Evolutionary conservation across 2,329 filamentous ascomycete species (phyloP), one percentile per base, ranked within the genome.

Genomic region (Calonectria multiphialidica): DNA sequence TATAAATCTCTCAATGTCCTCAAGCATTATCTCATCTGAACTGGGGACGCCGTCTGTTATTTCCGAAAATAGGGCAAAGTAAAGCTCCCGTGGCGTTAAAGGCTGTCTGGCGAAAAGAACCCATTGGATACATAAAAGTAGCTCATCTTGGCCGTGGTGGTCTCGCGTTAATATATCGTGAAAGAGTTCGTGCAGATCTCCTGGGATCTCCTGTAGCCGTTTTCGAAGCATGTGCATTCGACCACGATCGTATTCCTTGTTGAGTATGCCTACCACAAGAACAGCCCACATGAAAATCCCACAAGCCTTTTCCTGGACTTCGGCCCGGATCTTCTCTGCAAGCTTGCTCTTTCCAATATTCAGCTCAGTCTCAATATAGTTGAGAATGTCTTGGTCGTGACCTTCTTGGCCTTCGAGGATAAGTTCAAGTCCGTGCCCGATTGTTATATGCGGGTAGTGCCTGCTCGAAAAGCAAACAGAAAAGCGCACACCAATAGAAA

Each of bases 121-220:
- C 87, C 87, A 92, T 23, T 71, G 84, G 0, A 92, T 71, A 35
- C 86, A 90, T 0, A 89, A 73, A 0, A 84, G 67, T 0, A 91
- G 73, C 0, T 84, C 80, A 0, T 86, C 80, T 57, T 80, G 79
- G 6, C 89, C 83, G 0, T 82, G 44, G 0, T 67, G 21, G 64
- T 92, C 89, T 18, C 88, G 83, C 0, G 70, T 84, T 2, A 92
- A 68, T 0, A 92, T 88, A 18, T 88, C 80, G 3, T 81, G 82
- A 71, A 93, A 92, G 0, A 92, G 75, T 0, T 87, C 81, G 42
- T 83, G 76, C 0, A 92, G 80, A 0, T 82, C 81, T 1, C 13
- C 66, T 0, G 87, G 87, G 0, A 88, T 80, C 1, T 83, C 76
- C 0, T 64, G 28, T 0, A 89, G 81, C 6, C 73, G 76, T 12